A percentile compares a stretch with the other conserved stretches of the same genome.
phyloP scores from a whole-genome alignment of 2,329 filamentous ascomycete species.

The Fusarium nisikadoi region DNA sequence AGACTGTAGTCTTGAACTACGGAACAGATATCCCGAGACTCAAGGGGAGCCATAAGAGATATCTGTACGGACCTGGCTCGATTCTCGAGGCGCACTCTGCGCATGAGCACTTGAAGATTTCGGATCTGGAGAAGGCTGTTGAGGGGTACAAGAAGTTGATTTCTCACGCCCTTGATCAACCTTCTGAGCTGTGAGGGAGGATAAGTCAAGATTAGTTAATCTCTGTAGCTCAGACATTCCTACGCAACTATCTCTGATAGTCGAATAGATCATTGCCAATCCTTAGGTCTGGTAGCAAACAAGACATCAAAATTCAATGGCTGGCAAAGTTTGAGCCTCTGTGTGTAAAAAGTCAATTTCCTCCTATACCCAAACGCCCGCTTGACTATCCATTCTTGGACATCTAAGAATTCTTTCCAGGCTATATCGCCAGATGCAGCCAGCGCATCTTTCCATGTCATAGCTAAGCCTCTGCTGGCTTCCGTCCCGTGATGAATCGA shows the following conservation, averaged over 20 bases:
- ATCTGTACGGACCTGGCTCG: slow-evolving; percentile 3
- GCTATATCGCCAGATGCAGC: background rate
- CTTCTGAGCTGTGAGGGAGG: background rate
- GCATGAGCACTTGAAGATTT: slow-evolving; percentile 11
- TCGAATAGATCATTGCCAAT: no score
- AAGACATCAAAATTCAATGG: background rate
- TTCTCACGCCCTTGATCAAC: background rate
- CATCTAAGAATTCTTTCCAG: background rate
- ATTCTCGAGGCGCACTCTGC: slow-evolving; percentile 12
- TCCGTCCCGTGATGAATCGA: slow-evolving; percentile 35
- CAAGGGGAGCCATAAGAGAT: background rate
- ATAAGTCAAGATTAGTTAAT: no score
- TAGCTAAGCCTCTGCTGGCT: background rate
- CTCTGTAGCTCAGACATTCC: no score
- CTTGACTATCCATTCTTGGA: background rate
- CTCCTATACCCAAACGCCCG: background rate
- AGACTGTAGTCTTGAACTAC: background rate
- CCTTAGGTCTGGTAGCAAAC: background rate
- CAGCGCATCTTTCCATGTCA: background rate
- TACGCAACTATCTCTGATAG: fast-evolving
- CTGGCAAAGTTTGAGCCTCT: background rate
- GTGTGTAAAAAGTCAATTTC: fast-evolving
- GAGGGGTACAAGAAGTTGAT: background rate
- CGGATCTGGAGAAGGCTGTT: background rate
- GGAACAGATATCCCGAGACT: slow-evolving; percentile 1